phyloP scores from a whole-genome alignment of 805 yeast species.

The Starmerella vaccinii region DNA sequence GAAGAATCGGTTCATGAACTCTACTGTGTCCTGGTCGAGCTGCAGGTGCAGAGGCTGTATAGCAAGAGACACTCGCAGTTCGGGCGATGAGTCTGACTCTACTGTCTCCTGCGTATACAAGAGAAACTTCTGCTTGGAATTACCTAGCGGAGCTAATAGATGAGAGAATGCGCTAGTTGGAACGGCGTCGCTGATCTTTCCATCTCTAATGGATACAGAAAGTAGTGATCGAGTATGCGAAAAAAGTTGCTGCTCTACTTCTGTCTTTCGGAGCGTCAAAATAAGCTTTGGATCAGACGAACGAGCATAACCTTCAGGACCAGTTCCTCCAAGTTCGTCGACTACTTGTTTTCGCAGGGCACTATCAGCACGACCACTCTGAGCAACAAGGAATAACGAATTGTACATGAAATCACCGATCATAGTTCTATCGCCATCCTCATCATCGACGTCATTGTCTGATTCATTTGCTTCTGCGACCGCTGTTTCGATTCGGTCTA shows the following conservation, averaged over 20 bases:
- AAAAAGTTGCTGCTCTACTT: conserved; percentile 30
- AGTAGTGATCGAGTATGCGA: not conserved
- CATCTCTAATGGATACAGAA: conserved; percentile 7
- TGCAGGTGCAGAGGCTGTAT: conserved; percentile 70
- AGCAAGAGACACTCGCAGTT: conserved; percentile 11
- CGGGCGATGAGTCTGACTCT: conserved; percentile 8
- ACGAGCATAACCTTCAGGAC: conserved; percentile 8
- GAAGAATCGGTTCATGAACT: conserved; percentile 67
- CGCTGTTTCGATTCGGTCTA: conserved; percentile 46
- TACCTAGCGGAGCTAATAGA: conserved; percentile 6
- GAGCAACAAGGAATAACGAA: conserved; percentile 52
- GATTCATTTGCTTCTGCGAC: conserved; percentile 19
- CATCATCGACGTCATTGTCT: conserved; percentile 19
- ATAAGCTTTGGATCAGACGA: conserved; percentile 23
- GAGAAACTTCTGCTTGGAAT: not conserved
- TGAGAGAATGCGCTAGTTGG: conserved; percentile 10
- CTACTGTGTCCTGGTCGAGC: conserved; percentile 88
- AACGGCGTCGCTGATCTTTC: conserved; percentile 11
- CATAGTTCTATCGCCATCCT: conserved; percentile 20
- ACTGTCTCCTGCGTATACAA: conserved; percentile 2
- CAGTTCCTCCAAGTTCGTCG: conserved; percentile 33
- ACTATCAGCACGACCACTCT: not conserved
- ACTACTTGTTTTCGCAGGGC: conserved; percentile 40
- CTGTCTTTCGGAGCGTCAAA: conserved; percentile 26
- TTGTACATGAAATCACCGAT: conserved; percentile 62